Base-by-base conservation (phyloP, 2,329 filamentous ascomycete genomes). In the Drechslera avenae region DNA sequence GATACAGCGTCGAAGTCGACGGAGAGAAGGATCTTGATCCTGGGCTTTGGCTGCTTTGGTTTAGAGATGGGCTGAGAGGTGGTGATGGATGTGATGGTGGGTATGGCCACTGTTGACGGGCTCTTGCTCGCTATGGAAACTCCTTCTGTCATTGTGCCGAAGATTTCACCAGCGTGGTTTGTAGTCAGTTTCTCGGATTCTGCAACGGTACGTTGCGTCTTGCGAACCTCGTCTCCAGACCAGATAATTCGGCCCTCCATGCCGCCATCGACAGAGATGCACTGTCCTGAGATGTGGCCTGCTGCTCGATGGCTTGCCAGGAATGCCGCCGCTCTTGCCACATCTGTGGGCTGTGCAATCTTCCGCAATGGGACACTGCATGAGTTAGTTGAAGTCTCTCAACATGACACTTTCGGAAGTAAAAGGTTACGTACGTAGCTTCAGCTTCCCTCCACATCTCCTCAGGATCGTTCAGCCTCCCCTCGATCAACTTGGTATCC, bases 1-100 rank as follows among this genome's bases (percentile, higher is more conserved):
- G 81, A 83, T 2, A 86, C 78, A 10, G 83, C 83, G 54, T 86
- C 83, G 48, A 85, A 81, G 62, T 85, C 82, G 5, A 78, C 67
- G 2, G 75, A 76, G 13, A 75, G 57, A 28, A 74, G 64, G 28
- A 78, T 65, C 39, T 75, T 76, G 59, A 78, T 73, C 41, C 64
- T 74, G 7, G 60, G 62, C 21, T 54, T 62, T 12, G 12, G 3
- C 16, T 4, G 4, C 40, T 64, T 74, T 7, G 60, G 62, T 23
- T 54, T 60, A 10, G 12, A 4, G n/a, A 2, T 28, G 46, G 34
- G 4, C 16, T 35, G 46, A 36, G 45, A 4, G 9, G 33, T 8
- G 14, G 16, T 43, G 19, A 35, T 26, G n/a, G 50, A 48, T 1
- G 35, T 2, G 3, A 21, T 30, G 8, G 18, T 33, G 9, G 47